phyloP scores from a whole-genome alignment of 2,329 filamentous ascomycete species.

The Chalara sp. region DNA sequence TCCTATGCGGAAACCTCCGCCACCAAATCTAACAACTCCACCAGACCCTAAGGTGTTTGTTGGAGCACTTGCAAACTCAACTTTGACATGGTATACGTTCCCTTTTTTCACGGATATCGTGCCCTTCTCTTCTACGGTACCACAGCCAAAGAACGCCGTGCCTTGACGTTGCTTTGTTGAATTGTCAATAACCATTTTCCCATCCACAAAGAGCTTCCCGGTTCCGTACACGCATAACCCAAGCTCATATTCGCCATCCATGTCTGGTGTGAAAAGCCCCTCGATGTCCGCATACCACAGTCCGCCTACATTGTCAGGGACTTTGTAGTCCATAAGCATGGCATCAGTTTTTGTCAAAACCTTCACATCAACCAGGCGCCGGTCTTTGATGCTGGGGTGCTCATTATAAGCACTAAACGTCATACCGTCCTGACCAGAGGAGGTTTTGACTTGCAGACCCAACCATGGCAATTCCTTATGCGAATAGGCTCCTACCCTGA shows the following conservation, averaged over 20 bases:
- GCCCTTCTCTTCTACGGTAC: constrained; percentile 27
- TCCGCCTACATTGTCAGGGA: constrained; percentile 20
- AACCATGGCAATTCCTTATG: constrained; percentile 56
- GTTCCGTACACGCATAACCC: constrained; percentile 31
- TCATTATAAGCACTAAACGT: constrained; percentile 49
- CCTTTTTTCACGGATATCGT: constrained; percentile 21
- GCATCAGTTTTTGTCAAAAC: constrained; percentile 36
- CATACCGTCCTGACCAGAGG: constrained; percentile 54
- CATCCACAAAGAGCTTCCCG: constrained; percentile 28
- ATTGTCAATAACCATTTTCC: constrained; percentile 26
- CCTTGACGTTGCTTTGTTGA: constrained; percentile 28
- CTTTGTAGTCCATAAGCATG: constrained; percentile 45
- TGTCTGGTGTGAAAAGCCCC: constrained; percentile 18
- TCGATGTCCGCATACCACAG: constrained; percentile 30
- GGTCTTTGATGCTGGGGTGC: constrained; percentile 38
- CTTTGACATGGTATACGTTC: constrained; percentile 24
- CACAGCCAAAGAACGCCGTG: constrained; percentile 32
- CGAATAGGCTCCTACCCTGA: constrained; percentile 54
- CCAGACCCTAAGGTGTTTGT: constrained; percentile 47
- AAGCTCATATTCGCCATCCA: constrained; percentile 24
- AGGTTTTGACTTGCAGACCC: constrained; percentile 35
- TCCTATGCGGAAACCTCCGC: constrained; percentile 56
- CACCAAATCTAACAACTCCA: constrained; percentile 43
- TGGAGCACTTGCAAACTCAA: constrained; percentile 47
- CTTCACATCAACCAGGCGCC: constrained; percentile 45